A percentile compares a stretch with the other conserved stretches of the same genome.
These are phyloP conservation scores for Aspergillus ruber DNA, from an alignment of 2,329 filamentous ascomycete genomes.

Conservation along the genomic window DNA sequence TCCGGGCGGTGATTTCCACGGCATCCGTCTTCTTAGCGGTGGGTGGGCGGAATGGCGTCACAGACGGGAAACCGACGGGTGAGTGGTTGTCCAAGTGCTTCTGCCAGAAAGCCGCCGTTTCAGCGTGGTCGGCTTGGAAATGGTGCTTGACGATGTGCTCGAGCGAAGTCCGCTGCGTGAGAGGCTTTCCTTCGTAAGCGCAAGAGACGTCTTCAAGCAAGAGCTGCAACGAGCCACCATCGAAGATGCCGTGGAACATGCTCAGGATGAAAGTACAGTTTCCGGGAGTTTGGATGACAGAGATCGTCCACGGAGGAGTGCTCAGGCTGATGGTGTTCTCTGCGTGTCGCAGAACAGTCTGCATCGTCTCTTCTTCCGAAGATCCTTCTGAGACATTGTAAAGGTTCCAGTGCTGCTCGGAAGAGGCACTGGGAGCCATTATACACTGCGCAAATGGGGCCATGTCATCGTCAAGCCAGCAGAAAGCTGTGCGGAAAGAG, in stretches of 20 bases:
- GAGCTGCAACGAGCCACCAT: slow-evolving; percentile 30
- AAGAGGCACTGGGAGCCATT: slow-evolving; percentile 11
- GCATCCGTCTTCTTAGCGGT: slow-evolving; percentile 8
- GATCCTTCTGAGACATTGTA: slow-evolving; percentile 5
- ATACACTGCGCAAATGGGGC: slow-evolving; percentile 32
- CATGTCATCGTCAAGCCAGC: slow-evolving; percentile 26
- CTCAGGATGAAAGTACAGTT: slow-evolving; percentile 20
- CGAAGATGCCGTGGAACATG: slow-evolving; percentile 34
- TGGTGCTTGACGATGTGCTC: slow-evolving; percentile 21
- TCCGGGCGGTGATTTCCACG: slow-evolving; percentile 18
- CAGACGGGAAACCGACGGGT: slow-evolving; percentile 17
- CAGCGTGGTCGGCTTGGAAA: slow-evolving; percentile 14
- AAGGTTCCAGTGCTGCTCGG: slow-evolving; percentile 9
- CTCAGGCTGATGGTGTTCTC: slow-evolving; percentile 15
- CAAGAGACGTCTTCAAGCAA: slow-evolving; percentile 26
- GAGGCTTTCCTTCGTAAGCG: slow-evolving; percentile 9
- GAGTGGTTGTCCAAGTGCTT: slow-evolving; percentile 14
- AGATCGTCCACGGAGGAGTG: slow-evolving; percentile 17
- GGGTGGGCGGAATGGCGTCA: slow-evolving; percentile 14
- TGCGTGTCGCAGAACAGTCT: slow-evolving; percentile 11
- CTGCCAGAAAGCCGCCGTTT: slow-evolving; percentile 17
- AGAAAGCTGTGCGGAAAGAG: slow-evolving; percentile 29
- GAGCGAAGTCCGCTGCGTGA: slow-evolving; percentile 14
- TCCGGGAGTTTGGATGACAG: slow-evolving; percentile 10
- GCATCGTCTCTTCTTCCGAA: slow-evolving; percentile 13